These are phyloP conservation scores for Angomonas deanei DNA, from an alignment of 208 protist genomes.

Conservation along the genomic window DNA sequence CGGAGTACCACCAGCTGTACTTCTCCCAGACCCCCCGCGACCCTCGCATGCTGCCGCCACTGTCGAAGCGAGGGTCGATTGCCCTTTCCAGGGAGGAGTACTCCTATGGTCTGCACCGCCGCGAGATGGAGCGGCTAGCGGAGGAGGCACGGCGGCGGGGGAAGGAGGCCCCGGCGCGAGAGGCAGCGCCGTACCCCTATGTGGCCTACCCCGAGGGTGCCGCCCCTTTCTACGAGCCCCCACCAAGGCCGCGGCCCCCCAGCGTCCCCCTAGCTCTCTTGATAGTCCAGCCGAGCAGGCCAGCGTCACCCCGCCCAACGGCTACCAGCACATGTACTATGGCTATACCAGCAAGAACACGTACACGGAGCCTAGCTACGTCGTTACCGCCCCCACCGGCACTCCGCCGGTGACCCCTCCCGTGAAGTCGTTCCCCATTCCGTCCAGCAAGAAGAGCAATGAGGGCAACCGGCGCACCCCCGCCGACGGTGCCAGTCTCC, in stretches of 20 bases:
- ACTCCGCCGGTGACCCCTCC: neutral
- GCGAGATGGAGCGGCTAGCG: neutral
- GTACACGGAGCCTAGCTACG: neutral
- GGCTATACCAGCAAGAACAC: no score
- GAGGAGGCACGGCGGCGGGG: neutral
- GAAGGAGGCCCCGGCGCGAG: neutral
- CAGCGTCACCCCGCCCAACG: neutral
- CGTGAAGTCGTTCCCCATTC: neutral
- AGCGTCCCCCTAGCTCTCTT: neutral
- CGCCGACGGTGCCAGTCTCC: no score
- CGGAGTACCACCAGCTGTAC: slow-evolving; percentile 75
- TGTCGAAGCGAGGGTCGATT: slow-evolving; percentile 29
- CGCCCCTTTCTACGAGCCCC: neutral
- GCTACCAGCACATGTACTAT: no score
- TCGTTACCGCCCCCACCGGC: neutral
- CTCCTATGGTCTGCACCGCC: neutral
- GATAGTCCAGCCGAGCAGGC: neutral
- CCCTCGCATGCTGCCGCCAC: slow-evolving; percentile 72
- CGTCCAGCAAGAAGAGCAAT: neutral
- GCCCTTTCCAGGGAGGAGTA: slow-evolving; percentile 10
- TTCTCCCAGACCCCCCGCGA: slow-evolving; percentile 77
- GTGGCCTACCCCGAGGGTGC: neutral
- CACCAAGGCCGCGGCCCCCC: neutral
- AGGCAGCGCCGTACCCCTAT: neutral
- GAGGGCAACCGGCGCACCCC: no score